Conservation (phyloP, 306 rosid species). For the Fagus crenata region DNA sequence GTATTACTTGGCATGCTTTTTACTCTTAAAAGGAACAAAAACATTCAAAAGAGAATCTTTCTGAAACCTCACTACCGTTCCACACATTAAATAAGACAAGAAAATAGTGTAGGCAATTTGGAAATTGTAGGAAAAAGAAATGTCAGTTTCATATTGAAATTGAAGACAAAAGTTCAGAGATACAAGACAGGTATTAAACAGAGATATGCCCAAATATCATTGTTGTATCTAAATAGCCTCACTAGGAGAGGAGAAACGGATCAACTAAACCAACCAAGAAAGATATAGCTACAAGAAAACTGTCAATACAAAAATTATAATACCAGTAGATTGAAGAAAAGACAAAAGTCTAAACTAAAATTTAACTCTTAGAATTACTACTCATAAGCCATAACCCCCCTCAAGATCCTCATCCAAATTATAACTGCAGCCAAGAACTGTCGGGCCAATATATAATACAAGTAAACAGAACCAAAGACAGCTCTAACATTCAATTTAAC, state of each 20-base stretch:
- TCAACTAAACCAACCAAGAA: neutral
- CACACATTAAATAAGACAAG: neutral
- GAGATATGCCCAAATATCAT: neutral
- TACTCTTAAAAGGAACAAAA: neutral
- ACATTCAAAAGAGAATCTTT: neutral
- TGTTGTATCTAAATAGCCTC: neutral
- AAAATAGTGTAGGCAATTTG: neutral
- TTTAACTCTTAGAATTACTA: neutral
- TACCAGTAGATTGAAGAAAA: neutral
- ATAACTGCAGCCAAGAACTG: neutral
- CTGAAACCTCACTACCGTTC: neutral
- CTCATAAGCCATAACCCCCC: neutral
- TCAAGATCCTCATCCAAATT: neutral
- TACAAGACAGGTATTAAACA: neutral
- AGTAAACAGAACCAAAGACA: neutral
- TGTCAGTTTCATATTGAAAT: neutral
- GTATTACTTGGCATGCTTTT: neutral
- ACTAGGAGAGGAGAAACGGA: neutral
- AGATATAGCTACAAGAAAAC: neutral
- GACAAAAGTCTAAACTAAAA: neutral
- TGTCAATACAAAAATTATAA: neutral
- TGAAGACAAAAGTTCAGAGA: neutral
- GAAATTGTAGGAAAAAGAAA: neutral
- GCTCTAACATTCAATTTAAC: slow-evolving; percentile 1
- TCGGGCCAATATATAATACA: neutral